A percentile compares a stretch with the other conserved stretches of the same genome.
Conservation (phyloP, 495 filamentous ascomycete genomes). For the Penicillium ochrochloron region DNA sequence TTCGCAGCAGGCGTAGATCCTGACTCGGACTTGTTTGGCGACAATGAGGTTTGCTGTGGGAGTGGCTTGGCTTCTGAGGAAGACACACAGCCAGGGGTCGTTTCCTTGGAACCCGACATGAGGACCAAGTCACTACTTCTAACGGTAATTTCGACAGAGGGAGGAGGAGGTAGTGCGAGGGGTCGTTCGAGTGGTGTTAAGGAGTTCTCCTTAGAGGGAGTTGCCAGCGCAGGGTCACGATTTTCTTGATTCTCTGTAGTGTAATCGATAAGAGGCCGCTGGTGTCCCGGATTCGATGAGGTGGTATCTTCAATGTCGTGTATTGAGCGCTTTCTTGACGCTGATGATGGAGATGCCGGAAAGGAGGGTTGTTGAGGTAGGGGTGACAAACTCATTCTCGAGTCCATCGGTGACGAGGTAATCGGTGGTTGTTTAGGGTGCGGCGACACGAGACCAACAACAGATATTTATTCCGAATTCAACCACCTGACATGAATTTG, state of each 20-base stretch:
- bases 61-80: not conserved
- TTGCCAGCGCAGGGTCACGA: conserved; percentile 17
- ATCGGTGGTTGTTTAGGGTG: not conserved
- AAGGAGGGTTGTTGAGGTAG: conserved; percentile 21
- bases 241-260: conserved; percentile 38
- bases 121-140: not conserved
- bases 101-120: not conserved
- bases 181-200: not conserved
- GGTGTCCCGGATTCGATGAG: conserved; percentile 23
- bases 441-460: not conserved
- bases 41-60: not conserved
- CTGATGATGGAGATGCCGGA: conserved; percentile 24
- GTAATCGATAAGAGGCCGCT: conserved; percentile 20
- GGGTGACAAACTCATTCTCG: conserved; percentile 25
- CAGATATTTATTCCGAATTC: not conserved
- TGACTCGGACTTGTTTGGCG: conserved; percentile 12
- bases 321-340: conserved; percentile 37
- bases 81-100: not conserved
- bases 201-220: not conserved
- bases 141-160: conserved; percentile 17
- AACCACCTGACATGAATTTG: not conserved
- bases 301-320: conserved; percentile 35
- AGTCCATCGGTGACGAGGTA: conserved; percentile 14
- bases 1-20: conserved; percentile 38
- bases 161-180: not conserved